phyloP scores from a whole-genome alignment of 192 early-diverging fungal genomes.

The Oehlia diaphana region DNA sequence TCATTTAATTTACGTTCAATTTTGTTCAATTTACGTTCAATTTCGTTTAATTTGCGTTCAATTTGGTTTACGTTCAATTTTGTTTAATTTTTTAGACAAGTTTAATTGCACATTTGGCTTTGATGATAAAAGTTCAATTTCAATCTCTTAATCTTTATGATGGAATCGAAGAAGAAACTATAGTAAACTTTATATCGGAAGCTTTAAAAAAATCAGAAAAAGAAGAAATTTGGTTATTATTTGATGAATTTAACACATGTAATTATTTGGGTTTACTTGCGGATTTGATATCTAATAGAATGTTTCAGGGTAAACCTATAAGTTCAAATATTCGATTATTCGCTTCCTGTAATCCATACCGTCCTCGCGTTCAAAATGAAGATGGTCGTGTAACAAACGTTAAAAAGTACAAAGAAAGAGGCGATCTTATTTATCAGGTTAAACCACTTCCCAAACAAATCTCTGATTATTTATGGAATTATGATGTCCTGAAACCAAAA shows the following conservation, averaged over 20 bases:
- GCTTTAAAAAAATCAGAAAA: neutral
- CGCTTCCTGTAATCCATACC: neutral
- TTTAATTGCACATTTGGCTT: conserved; percentile 6
- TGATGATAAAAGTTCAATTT: conserved; percentile 2
- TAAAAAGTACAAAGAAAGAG: neutral
- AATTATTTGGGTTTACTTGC: conserved; percentile 3
- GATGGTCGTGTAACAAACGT: neutral
- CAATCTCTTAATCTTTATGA: conserved; percentile 6
- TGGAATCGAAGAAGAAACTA: conserved; percentile 9
- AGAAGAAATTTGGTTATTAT: conserved; percentile 27
- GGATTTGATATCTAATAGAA: conserved; percentile 14
- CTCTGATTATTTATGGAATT: neutral
- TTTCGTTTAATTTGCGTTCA: no score
- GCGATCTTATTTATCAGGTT: conserved; percentile 21
- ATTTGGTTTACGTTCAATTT: no score
- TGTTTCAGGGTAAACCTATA: conserved; percentile 8
- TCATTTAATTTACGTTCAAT: no score
- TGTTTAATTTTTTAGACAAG: neutral
- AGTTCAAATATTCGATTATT: conserved; percentile 7
- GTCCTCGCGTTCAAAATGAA: neutral
- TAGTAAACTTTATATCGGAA: neutral
- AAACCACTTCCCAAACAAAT: neutral
- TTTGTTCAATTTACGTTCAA: no score
- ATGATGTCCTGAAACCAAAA: neutral
- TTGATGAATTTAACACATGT: conserved; percentile 25